Evolutionary conservation across 2,329 filamentous ascomycete genomes (phyloP).

Genomic region (Penicillium sp.): DNA sequence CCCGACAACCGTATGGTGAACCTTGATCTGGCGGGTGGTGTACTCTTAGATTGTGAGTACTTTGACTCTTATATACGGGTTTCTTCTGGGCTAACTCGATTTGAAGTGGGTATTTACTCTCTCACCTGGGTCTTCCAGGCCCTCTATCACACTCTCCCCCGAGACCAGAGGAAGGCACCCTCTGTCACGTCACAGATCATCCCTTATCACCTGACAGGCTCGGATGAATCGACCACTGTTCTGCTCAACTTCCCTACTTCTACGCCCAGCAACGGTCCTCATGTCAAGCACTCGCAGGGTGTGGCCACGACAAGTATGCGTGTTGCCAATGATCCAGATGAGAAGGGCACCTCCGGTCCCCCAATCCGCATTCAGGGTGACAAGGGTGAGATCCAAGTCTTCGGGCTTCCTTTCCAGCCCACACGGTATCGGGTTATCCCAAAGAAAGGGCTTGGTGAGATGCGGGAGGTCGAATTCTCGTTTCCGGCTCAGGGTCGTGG

Average conservation of each 20-base stretch:
- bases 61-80: background rate
- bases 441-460: slow-evolving; percentile 50
- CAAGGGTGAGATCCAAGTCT: slow-evolving; percentile 79
- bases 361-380: slow-evolving; percentile 79
- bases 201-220: slow-evolving; percentile 70
- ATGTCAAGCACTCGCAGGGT: slow-evolving; percentile 62
- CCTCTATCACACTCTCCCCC: slow-evolving; percentile 76
- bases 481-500: slow-evolving; percentile 68
- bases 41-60: slow-evolving; percentile 66
- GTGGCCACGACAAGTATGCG: slow-evolving; percentile 69
- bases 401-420: slow-evolving; percentile 70
- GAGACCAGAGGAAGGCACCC: slow-evolving; percentile 64
- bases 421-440: slow-evolving; percentile 65
- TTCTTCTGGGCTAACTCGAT: background rate
- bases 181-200: slow-evolving; percentile 66
- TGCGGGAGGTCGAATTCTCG: slow-evolving; percentile 38
- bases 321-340: slow-evolving; percentile 63
- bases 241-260: slow-evolving; percentile 71
- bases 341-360: slow-evolving; percentile 60
- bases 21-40: slow-evolving; percentile 77
- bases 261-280: slow-evolving; percentile 41
- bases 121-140: slow-evolving; percentile 90
- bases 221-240: slow-evolving; percentile 77
- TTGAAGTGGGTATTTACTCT: slow-evolving; percentile 76
- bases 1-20: slow-evolving; percentile 79